Evolutionary conservation across 2,329 filamentous ascomycete species (phyloP), one percentile per base, ranked within the genome.

Genomic region (Diaporthe caulivora): DNA sequence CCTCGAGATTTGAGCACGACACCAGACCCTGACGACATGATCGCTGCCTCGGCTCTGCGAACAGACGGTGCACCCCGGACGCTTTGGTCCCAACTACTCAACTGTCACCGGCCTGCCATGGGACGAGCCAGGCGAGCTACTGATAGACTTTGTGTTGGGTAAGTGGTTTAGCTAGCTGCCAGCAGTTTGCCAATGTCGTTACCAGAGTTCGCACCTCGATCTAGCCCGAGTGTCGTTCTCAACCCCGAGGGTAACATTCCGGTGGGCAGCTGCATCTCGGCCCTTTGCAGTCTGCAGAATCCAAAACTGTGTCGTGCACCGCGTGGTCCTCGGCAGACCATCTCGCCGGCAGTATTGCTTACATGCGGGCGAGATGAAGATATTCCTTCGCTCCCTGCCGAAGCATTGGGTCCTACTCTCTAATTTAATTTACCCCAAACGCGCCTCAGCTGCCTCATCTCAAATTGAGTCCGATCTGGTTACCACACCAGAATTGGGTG

Each of bases 361-460:
- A 40, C 6, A 26, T 60, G 34, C 40, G 47, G 31, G 24, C 47
- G 55, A 71, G 55, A 62, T 71, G 69, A 71, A 53, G 47, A 62
- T 53, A 34, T 71, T 62, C 44, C 31, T 62, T 54, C 26, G 34
- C 42, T 42, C 68, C 68, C 31, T 60, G 68, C 68, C 54, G 54
- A 70, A 51, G 68, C 55, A 53, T 71, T 62, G 55, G 68, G 47
- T 29, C 15, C 55, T 40, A 53, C 42, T 13, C 24, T 44, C 64
- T 21, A 42, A 29, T 62, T 68, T 72, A 73, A 68, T 73, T 29
- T 75, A 68, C 58, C 21, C 71, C 29, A 75, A 75, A 75, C 71
- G 70, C 44, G 67, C 65, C 71, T 71, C 68, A 58, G 44, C 37
- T 67, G 55, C 71, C 47, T 60, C 60, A 62, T 67, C 55, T 71